A percentile compares a stretch with the other conserved stretches of the same genome.
Evolutionary conservation across 2,329 filamentous ascomycete species (phyloP).

Genomic region (Fusarium sp.): DNA sequence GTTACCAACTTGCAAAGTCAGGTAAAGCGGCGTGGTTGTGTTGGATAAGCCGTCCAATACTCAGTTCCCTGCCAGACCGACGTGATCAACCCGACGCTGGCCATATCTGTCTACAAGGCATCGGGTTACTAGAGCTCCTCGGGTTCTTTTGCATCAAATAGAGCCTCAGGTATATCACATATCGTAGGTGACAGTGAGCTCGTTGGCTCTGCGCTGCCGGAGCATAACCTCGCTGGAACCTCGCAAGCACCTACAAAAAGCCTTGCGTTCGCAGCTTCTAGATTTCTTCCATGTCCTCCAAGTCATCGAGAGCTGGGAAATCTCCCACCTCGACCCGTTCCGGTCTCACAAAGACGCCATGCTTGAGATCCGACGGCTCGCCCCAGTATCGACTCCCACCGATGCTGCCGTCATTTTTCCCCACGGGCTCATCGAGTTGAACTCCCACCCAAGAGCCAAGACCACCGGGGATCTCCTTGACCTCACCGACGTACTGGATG

Average conservation of each 20-base stretch:
- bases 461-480: slow-evolving; percentile 75
- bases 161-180: neutral
- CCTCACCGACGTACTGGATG: slow-evolving; percentile 76
- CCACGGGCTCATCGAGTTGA: slow-evolving; percentile 79
- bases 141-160: neutral
- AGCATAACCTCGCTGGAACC: neutral
- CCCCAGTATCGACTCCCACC: slow-evolving; percentile 75
- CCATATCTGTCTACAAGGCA: neutral
- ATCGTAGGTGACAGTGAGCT: neutral
- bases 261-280: slow-evolving; percentile 44
- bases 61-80: neutral
- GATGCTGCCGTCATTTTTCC: slow-evolving; percentile 83
- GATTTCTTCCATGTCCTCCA: slow-evolving; percentile 82
- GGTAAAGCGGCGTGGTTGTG: neutral
- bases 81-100: neutral
- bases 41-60: neutral
- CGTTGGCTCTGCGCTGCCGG: neutral
- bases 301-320: slow-evolving; percentile 73
- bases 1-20: neutral
- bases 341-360: slow-evolving; percentile 80
- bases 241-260: neutral
- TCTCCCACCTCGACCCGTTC: slow-evolving; percentile 81
- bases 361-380: slow-evolving; percentile 68
- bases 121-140: neutral
- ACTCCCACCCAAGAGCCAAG: slow-evolving; percentile 77